These are phyloP conservation scores for Casuarina equisetifolia DNA, from an alignment of 306 rosid species.

Conservation along the genomic window DNA sequence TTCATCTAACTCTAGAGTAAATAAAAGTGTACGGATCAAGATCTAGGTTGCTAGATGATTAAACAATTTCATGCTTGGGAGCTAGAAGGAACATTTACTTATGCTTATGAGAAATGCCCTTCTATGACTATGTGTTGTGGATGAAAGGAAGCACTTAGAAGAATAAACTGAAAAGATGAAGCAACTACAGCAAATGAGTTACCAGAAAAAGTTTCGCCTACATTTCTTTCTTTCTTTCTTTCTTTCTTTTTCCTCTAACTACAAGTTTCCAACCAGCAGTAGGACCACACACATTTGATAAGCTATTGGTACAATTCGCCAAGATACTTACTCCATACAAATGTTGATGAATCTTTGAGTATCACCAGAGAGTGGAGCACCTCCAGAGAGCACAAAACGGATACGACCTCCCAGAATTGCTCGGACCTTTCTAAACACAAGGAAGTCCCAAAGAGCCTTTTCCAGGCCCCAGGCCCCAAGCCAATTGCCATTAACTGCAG, in stretches of 20 bases:
- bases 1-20: too few species aligned
- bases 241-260: too few species aligned
- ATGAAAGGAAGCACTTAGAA: background rate
- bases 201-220: too few species aligned
- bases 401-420: conserved; percentile 88
- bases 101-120: background rate
- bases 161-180: background rate
- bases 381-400: conserved; percentile 86
- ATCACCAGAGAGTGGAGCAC: conserved; percentile 93
- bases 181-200: background rate
- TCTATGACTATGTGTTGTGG: background rate
- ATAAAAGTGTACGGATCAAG: background rate
- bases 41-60: background rate
- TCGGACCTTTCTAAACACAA: conserved; percentile 83
- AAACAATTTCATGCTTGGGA: too few species aligned
- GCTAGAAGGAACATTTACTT: background rate
- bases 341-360: conserved; percentile 98
- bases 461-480: conserved; percentile 96
- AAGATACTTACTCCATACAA: conserved; percentile 73
- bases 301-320: background rate
- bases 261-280: too few species aligned
- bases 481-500: conserved; percentile 89
- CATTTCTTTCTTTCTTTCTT: too few species aligned
- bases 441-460: conserved; percentile 66
- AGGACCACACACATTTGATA: too few species aligned